Evolutionary conservation across 257 asterid species (phyloP), one percentile per base, ranked within the genome.

Genomic region (Gardenia jasminoides): DNA sequence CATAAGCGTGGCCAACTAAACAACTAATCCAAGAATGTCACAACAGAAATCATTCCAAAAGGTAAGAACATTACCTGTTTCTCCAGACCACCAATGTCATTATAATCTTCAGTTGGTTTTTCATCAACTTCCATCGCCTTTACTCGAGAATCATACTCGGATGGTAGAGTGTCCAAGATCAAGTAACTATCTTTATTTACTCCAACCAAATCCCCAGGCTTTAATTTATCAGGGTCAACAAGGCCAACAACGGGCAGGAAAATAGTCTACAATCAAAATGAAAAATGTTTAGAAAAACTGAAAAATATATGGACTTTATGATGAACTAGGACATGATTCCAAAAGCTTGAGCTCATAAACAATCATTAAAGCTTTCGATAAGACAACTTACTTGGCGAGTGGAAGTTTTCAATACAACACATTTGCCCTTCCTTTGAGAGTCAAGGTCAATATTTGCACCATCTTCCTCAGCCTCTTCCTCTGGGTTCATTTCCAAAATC

Each of bases 111-210:
- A 67, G 99, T 95, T 75, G 99, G 99, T 85, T 95, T 94, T 85
- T 95, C 99, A 79, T 93, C 99, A 70, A 95, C 99, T 87, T 93
- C 98, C 98, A 95, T 95, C 68, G 99, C 99, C 91, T 95, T 95
- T 50, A 93, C 99, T 76, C 97, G 94, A 67, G 99, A 95, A 80
- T 95, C 99, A 76, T 91, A 95, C 88, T 95, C 99, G 3, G 98
- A 93, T 19, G 99, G 99, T 84, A 95, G 83, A 72, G 99, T 93
- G 77, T 95, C 99, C 88, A 95, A 85, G 80, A 95, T 95, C 80
- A 95, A 90, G 80, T 93, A 95, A 82, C 98, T 95, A 86, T 95
- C 99, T 82, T 95, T 95, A 89, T 95, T 95, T 31, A 95, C 99
- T 75, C 99, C 99, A 83, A 95, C 99, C 78, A 95, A 90, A 89